Evolutionary conservation across 352 stramenopile genomes (phyloP), one percentile per base, ranked within the genome.

Genomic region (Phytopythium aichiense): DNA sequence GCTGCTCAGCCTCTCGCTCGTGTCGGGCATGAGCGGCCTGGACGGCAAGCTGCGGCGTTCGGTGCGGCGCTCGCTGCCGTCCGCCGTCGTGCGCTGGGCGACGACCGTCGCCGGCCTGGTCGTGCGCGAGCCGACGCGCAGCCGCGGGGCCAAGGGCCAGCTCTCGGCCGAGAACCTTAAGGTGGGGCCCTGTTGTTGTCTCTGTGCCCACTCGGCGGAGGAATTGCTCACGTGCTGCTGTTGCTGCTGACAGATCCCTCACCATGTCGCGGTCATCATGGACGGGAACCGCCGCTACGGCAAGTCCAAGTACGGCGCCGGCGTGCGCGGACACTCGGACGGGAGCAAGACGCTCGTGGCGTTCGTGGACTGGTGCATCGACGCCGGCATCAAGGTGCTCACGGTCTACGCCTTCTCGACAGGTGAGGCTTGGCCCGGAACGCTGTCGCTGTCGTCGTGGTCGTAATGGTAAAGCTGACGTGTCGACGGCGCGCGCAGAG

Each of bases 281-380:
- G 96, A 99, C 65, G 96, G 96, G 42, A 99, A 99, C 68, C 88
- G 93, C 37, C 89, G 96, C 56, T 98, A 97, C 76, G 94, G 95
- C 5, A 94, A 92, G 61, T 76, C 63, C 20, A 91, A 82, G 42
- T 94, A 94, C 62, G 87, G 87, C 28, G 65, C 75, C 0, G 78
- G 82, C 1, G 71, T 94, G 38, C 73, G 79, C 69, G 97, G 97
- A 51, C 97, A 99, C 70, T 92, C 88, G 67, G 95, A 98, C 64
- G 97, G 97, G 43, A 97, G 92, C 61, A 94, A 90, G 75, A 98
- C 93, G 63, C 79, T 99, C 20, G 92, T 97, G 11, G 81, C 97
- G 45, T 98, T 99, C 73, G 90, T 92, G 30, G 91, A 98, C 62
- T 99, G 96, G 97, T 99, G 96, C 66, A 92, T 98, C n/a, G 88